Base-by-base conservation (phyloP, 2,329 filamentous ascomycete species). In the Aspergillus quadrilineatus region DNA sequence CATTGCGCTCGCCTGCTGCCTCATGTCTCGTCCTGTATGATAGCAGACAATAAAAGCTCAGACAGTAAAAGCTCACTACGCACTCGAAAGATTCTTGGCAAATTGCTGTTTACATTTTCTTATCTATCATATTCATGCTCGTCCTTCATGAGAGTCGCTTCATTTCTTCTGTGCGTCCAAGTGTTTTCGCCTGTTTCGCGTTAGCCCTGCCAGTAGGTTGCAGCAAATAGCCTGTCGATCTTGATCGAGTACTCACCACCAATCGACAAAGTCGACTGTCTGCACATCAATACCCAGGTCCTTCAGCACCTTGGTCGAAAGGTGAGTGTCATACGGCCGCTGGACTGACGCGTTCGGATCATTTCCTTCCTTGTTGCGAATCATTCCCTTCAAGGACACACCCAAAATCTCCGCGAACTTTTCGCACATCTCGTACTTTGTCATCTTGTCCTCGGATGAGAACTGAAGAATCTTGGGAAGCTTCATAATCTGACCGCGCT, bases 371-470 rank as follows among this genome's bases (percentile, higher is more conserved):
- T 85, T 82, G 66, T 90, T 88, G 8, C 65, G 58, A 65, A 84
- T 80, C 72, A 96, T 87, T 6, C 83, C 82, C 46, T 85, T 83
- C 17, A 88, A 79, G 9, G 88, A 82, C 54, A 95, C 70, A 0
- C 88, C 90, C 81, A 95, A 86, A 57, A 96, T 90, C 57, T 91
- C 85, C 4, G 85, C 88, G 68, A 96, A 87, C 8, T 82, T 76
- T 74, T 90, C 78, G 71, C 89, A 92, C 55, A 97, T 96, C 72
- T 93, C 86, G 72, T 92, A 95, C 77, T 96, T 96, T 46, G 92
- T 96, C 79, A 87, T 89, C 62, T 81, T 84, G 64, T 96, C 89
- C 73, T 96, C 90, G 45, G 90, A 91, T 3, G 88, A 90, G 75
- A 96, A 96, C 53, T 97, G 92, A 15, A 96, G 79, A 43, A 92